Conservation (phyloP, 73 alveolate genomes). For the Uronychia binucleata region DNA sequence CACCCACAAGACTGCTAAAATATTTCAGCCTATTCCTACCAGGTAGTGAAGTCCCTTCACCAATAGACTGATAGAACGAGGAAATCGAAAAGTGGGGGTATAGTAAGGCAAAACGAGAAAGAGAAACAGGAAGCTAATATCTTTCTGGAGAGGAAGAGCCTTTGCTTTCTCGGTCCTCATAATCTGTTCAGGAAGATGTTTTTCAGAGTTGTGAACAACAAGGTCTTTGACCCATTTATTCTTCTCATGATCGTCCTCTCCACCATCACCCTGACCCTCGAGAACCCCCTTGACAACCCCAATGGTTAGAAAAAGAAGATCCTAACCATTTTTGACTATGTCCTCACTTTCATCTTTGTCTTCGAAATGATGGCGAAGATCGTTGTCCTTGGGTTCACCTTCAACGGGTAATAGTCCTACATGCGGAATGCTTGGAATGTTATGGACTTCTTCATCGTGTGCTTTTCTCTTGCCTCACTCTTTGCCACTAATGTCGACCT, state of each 20-base stretch:
- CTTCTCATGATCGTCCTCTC: constrained; percentile 41
- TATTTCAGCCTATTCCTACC: too few species aligned
- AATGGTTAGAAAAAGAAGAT: constrained; percentile 18
- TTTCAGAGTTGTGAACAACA: neutral
- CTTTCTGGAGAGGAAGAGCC: constrained; percentile 18
- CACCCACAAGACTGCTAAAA: too few species aligned
- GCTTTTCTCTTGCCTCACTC: constrained; percentile 42
- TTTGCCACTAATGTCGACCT: constrained; percentile 25
- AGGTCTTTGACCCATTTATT: constrained; percentile 26
- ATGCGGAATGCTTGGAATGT: constrained; percentile 54
- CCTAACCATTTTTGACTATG: constrained; percentile 25
- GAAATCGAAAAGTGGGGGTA: too few species aligned
- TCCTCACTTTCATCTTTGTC: constrained; percentile 46
- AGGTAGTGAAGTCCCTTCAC: too few species aligned
- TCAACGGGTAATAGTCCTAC: constrained; percentile 53
- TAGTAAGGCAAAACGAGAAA: too few species aligned
- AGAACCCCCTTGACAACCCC: constrained; percentile 58
- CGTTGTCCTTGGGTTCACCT: constrained; percentile 51
- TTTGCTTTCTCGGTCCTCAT: neutral
- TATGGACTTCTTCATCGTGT: constrained; percentile 60
- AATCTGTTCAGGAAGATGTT: constrained; percentile 13
- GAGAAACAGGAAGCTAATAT: too few species aligned
- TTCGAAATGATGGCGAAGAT: constrained; percentile 52
- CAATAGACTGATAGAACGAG: too few species aligned
- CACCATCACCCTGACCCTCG: constrained; percentile 46